Base-by-base conservation (phyloP, 148 eudicot genomes). In the Arbutus unedo region DNA sequence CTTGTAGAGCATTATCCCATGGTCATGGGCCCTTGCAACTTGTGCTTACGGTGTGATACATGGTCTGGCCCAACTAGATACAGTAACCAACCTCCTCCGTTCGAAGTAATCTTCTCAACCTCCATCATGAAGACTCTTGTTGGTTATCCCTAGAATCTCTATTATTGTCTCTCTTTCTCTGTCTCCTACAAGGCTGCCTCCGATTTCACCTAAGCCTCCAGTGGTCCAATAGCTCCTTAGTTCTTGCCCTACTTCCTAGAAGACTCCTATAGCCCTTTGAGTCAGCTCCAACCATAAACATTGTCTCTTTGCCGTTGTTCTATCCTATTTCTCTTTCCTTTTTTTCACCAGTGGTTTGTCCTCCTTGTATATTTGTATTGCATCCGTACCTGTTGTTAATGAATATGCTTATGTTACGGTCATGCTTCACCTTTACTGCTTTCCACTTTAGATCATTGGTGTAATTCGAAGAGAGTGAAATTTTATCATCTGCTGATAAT, bases 371-470 rank as follows among this genome's bases (percentile, higher is more conserved):
- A 72, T 18, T 74, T 74, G 56, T 25, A 25, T 18, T 76, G 56
- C 50, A 81, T n/a, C n/a, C 41, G 21, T 38, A 53, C 47, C 77
- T 62, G 81, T 85, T 67, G 10, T 48, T 16, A 64, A 73, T n/a
- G n/a, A n/a, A n/a, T 55, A 6, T 66, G 10, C 43, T 73, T 78
- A 50, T 10, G 41, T 43, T 31, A 51, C 51, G 2, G 21, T 50
- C 62, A 21, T 50, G 62, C 59, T n/a, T 16, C 43, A 4, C 66
- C 73, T 64, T 53, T 48, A 48, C 5, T 79, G 59, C 53, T 79
- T 31, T 21, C 56, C 74, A 62, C 14, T 79, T 18, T 66, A 59
- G 50, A 66, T n/a, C 57, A 23, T 48, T 49, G 7, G 8, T 79
- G 13, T 45, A 48, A 47, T 43, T 41, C 18, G 3, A 31, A 38